Evolutionary conservation across 2,329 filamentous ascomycete genomes (phyloP), one percentile per base, ranked within the genome.

Genomic region (Neofusicoccum ribis): DNA sequence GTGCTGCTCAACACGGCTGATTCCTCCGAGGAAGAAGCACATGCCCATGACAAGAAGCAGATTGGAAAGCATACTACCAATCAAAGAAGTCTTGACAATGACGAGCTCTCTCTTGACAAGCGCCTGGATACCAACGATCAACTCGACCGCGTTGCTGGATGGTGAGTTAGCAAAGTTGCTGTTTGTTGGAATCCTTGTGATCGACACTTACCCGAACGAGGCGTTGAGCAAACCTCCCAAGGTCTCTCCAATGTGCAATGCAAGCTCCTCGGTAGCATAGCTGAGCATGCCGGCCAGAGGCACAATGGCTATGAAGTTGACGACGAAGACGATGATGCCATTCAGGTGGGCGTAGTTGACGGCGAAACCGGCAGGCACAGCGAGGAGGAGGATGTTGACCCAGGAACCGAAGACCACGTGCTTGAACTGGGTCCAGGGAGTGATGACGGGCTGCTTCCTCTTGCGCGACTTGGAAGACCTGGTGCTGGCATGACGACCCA

Each of bases 251-350:
- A 80, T 79, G 65, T 89, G 85, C 63, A 93, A 79, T 3, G 93
- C 91, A 69, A 97, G 89, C 77, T 97, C 93, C 76, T 98, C 94
- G 0, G 94, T 97, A 0, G 92, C 91, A 72, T 91, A 96, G 71
- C 91, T 90, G 27, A 98, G 83, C 82, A 97, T 89, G 14, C 90
- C 91, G 2, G 94, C 94, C 46, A 97, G 83, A 0, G 93, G 93
- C 66, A 97, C 89, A 70, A 97, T 97, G 67, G 93, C 94, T 68
- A 97, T 86, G 72, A 97, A 97, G 80, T 97, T 97, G 78, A 97
- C 86, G 64, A 93, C 86, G 72, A 97, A 97, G 52, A 95, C 70
- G 1, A 72, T 68, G 14, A 76, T 72, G 3, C 67, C 68, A 12
- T 74, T 69, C 60, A 90, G 79, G 11, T 80, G 69, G 17, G 87